phyloP scores from a whole-genome alignment of 2,329 filamentous ascomycete genomes.

The Colletotrichum agaves region DNA sequence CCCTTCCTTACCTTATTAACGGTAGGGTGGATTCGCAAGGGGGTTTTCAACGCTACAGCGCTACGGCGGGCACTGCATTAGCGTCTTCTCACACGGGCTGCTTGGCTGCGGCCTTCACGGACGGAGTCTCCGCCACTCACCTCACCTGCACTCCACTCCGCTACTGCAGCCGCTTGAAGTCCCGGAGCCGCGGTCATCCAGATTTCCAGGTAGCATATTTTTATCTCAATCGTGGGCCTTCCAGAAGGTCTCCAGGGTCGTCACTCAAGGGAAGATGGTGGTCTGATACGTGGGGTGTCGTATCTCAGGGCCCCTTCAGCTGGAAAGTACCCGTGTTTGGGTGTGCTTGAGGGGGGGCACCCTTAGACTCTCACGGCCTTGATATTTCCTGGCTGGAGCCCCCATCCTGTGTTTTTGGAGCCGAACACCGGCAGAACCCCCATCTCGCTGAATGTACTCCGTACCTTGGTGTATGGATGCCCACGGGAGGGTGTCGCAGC shows the following conservation, averaged over 20 bases:
- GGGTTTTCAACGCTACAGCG: constrained; percentile 17
- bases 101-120: constrained; percentile 5
- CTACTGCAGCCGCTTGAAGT: constrained; percentile 1
- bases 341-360: neutral
- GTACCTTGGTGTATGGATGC: no score
- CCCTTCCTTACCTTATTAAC: constrained; percentile 5
- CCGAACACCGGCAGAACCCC: neutral
- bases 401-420: neutral
- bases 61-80: constrained; percentile 27
- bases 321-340: neutral
- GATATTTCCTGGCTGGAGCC: neutral
- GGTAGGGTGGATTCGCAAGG: constrained; percentile 23
- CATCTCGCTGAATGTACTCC: neutral
- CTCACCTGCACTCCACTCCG: constrained; percentile 7
- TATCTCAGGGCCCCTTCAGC: neutral
- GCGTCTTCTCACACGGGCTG: constrained; percentile 11
- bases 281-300: neutral
- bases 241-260: neutral
- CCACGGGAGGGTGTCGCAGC: constrained; percentile 9
- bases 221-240: neutral
- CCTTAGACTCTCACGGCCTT: constrained; percentile 1
- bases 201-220: neutral
- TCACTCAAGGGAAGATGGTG: neutral
- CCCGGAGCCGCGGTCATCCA: neutral
- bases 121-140: constrained; percentile 28